Evolutionary conservation across 768 basidiomycete species (phyloP), one percentile per base, ranked within the genome.

Genomic region (Sporobolomyces roseus): DNA sequence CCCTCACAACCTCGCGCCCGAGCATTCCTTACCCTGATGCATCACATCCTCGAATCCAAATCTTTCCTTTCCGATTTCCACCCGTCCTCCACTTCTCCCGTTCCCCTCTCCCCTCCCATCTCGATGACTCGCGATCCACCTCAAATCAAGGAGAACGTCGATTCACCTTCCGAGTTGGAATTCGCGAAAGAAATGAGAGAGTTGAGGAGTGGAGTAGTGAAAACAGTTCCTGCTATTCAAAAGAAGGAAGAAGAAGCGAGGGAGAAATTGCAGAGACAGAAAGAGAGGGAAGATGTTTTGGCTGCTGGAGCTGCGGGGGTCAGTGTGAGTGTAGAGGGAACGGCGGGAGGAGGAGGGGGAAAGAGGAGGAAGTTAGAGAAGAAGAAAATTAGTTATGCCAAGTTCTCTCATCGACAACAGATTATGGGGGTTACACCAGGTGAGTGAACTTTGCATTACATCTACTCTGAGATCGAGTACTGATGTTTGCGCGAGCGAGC

Each of bases 11-110:
- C 88, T 70, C 87, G 92, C 35, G 90, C 88, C 8, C 81, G 81
- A 63, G 88, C 86, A 4, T 90, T 94, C 77, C 82, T 94, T 33
- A 91, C 89, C 88, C 82, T 91, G 64, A 79, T 91, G 55, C 91
- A 85, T 78, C 83, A 89, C 76, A 91, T 93, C 78, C 81, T 93
- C 71, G 90, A 92, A 78, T 82, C 82, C 38, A 81, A 84, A 1
- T 88, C 90, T 7, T 92, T 88, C 77, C 84, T 85, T 60, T 87
- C 89, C 75, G 83, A 85, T 23, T 85, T 85, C 77, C 83, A 87
- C 19, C 36, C 64, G 27, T 10, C 63, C 21, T 79, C 80, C 41
- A 76, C 77, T 66, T 78, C 87, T 74, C 82, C 83, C 1, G 85
- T 84, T 61, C 88, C 55, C 17, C 61, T 74, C 55, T 29, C 16